phyloP scores from a whole-genome alignment of 2,329 filamentous ascomycete species.

The Fusarium coicis region DNA sequence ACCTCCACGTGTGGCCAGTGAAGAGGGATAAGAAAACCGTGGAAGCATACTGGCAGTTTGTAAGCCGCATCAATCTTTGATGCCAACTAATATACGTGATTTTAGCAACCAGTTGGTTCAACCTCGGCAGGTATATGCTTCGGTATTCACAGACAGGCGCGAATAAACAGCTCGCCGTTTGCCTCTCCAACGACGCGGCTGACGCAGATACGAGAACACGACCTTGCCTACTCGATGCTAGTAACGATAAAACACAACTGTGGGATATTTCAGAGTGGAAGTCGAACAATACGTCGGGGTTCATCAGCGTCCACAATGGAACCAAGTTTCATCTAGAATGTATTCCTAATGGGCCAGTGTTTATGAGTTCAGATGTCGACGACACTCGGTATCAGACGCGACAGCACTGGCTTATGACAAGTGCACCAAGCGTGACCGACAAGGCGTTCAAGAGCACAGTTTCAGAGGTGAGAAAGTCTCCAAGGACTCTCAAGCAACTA shows the following conservation, averaged over 20 bases:
- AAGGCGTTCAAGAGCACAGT: conserved; percentile 46
- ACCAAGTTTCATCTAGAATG: conserved; percentile 46
- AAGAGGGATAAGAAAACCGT: neutral
- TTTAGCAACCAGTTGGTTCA: conserved; percentile 42
- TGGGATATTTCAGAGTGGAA: conserved; percentile 48
- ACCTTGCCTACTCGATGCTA: conserved; percentile 43
- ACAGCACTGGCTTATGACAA: conserved; percentile 50
- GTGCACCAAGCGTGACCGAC: conserved; percentile 43
- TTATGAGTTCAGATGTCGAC: conserved; percentile 42
- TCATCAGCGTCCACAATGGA: conserved; percentile 47
- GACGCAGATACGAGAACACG: conserved; percentile 39
- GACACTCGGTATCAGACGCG: conserved; percentile 37
- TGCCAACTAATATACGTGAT: neutral
- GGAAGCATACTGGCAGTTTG: conserved; percentile 9
- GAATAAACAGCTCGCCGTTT: conserved; percentile 45
- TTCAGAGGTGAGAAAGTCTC: neutral
- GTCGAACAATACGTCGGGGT: conserved; percentile 37
- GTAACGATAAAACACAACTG: conserved; percentile 42
- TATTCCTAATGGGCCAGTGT: conserved; percentile 45
- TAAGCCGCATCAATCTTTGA: neutral
- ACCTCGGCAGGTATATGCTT: conserved; percentile 44
- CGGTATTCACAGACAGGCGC: conserved; percentile 43
- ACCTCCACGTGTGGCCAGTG: conserved; percentile 39
- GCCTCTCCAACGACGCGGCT: conserved; percentile 33
- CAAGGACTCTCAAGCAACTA: fast-evolving